Evolutionary conservation across 345 rosid species (phyloP).

Genomic region (Populus nigra): DNA sequence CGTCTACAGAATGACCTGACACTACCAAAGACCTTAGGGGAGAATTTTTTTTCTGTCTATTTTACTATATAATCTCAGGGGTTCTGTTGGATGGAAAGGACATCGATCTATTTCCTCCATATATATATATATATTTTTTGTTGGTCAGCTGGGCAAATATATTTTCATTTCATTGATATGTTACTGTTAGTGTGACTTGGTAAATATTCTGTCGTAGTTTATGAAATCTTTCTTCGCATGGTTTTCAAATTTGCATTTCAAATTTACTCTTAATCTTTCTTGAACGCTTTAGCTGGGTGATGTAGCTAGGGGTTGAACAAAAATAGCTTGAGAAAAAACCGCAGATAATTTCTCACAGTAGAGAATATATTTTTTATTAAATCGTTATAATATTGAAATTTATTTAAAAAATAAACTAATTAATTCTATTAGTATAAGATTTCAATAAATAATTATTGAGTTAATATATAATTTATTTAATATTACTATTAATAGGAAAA

Average conservation of each 20-base stretch:
- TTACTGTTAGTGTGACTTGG: slow-evolving; percentile 3
- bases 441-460: too few relatives aligned
- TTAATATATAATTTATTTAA: too few relatives aligned
- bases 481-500: too few relatives aligned
- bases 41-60: slow-evolving; percentile 1
- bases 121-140: slow-evolving; percentile 4
- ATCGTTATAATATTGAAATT: too few relatives aligned
- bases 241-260: neutral
- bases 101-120: slow-evolving; percentile 2
- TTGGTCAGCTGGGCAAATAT: slow-evolving; percentile 22
- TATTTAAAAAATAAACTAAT: too few relatives aligned
- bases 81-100: slow-evolving; percentile 26
- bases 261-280: neutral
- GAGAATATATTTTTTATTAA: too few relatives aligned
- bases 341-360: too few relatives aligned
- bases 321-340: too few relatives aligned
- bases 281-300: neutral
- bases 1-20: slow-evolving; percentile 30
- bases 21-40: neutral
- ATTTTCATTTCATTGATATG: slow-evolving; percentile 28
- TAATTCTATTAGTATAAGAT: too few relatives aligned
- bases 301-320: too few relatives aligned
- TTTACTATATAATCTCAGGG: slow-evolving; percentile 30
- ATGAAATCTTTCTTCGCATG: neutral
- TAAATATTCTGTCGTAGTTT: neutral